Percentiles rank a stretch among this genome's conserved stretches.
phyloP scores from a whole-genome alignment of 2,329 filamentous ascomycete species.

The Fusarium buxicola region DNA sequence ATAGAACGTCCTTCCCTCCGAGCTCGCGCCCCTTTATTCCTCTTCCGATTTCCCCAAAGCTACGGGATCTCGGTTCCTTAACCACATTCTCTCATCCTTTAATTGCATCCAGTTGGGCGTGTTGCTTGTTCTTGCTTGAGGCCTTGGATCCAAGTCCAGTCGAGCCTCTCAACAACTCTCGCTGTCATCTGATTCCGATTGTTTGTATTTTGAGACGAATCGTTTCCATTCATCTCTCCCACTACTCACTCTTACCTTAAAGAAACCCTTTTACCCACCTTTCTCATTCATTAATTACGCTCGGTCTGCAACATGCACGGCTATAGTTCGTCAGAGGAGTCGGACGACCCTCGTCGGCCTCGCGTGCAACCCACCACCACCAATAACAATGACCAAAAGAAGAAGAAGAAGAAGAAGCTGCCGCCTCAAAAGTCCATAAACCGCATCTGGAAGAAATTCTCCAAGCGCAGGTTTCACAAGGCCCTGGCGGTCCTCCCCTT shows the following conservation, averaged over 20 bases:
- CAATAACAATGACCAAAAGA: conserved; percentile 57
- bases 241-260: background rate
- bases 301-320: conserved; percentile 53
- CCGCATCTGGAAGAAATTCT: conserved; percentile 73
- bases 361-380: conserved; percentile 50
- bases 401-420: conserved; percentile 63
- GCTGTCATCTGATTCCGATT: background rate
- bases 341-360: conserved; percentile 58
- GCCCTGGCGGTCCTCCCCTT: conserved; percentile 74
- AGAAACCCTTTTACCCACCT: background rate
- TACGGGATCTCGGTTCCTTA: conserved; percentile 12
- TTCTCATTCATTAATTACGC: background rate
- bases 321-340: conserved; percentile 64
- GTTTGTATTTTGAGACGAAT: conserved; percentile 2
- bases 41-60: background rate
- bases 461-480: conserved; percentile 70
- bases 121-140: background rate
- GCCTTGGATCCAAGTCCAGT: background rate
- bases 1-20: conserved; percentile 31
- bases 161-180: background rate
- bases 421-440: conserved; percentile 75
- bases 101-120: background rate
- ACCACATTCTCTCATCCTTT: background rate
- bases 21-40: conserved; percentile 6
- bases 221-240: background rate